Conservation (phyloP, 768 basidiomycete species). For the Phaeotremella fagi region DNA sequence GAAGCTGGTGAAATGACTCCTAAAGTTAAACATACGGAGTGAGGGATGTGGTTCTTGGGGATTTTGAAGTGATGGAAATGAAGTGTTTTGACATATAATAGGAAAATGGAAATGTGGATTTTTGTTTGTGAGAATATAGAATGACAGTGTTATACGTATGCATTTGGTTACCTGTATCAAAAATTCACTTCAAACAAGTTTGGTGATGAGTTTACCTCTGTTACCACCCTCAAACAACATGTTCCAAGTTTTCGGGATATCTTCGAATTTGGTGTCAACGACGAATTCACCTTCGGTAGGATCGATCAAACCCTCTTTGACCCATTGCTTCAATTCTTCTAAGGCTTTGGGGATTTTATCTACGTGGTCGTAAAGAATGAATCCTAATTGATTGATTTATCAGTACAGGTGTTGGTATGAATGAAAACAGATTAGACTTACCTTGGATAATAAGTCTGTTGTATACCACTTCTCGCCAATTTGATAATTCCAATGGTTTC, state of each 20-base stretch:
- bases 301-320: conserved; percentile 29
- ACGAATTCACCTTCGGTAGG: conserved; percentile 29
- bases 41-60: no score
- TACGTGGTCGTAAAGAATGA: conserved; percentile 27
- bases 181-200: conserved; percentile 20
- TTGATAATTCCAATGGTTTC: conserved; percentile 8
- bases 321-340: conserved; percentile 19
- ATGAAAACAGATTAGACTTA: conserved; percentile 5
- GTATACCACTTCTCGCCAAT: conserved; percentile 31
- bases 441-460: conserved; percentile 35
- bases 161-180: no score
- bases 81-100: no score
- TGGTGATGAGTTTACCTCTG: conserved; percentile 38
- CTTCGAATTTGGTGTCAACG: conserved; percentile 36
- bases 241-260: conserved; percentile 32
- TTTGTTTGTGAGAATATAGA: no score
- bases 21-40: no score
- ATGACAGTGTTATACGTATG: no score
- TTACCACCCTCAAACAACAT: conserved; percentile 32
- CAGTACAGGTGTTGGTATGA: no score
- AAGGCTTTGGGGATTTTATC: conserved; percentile 8
- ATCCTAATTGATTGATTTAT: conserved; percentile 6
- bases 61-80: no score
- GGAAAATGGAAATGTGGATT: no score
- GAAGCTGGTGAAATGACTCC: background rate